phyloP scores from a whole-genome alignment of 2,329 filamentous ascomycete species.

The Sporothrix mexicana region DNA sequence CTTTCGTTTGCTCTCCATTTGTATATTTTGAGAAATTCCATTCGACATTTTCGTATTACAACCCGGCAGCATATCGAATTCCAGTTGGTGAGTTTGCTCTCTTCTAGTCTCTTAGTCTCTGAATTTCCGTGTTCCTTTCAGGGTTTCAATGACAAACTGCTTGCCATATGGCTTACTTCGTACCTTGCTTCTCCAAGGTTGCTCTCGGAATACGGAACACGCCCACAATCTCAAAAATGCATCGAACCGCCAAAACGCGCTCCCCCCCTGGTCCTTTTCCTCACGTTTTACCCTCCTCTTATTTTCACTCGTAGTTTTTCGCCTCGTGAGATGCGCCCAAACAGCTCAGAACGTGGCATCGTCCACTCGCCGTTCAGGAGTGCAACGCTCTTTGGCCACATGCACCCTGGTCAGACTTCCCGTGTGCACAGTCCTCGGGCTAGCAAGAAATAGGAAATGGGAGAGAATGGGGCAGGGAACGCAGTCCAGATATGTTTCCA shows the following conservation, averaged over 20 bases:
- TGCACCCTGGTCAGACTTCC: constrained; percentile 25
- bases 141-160: no score
- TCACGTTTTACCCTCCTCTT: neutral
- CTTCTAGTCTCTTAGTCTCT: no score
- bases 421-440: constrained; percentile 31
- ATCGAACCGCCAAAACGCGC: constrained; percentile 6
- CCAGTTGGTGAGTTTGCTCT: neutral
- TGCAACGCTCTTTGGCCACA: constrained; percentile 17
- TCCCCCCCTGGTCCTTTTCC: neutral
- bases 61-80: neutral
- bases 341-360: neutral
- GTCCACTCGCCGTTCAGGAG: constrained; percentile 23
- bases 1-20: no score
- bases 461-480: neutral
- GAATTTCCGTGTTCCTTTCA: neutral
- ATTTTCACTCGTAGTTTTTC: neutral
- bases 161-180: neutral
- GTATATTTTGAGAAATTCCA: no score
- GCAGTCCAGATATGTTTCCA: no score
- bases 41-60: no score
- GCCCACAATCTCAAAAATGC: constrained; percentile 16
- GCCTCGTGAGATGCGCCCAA: constrained; percentile 21
- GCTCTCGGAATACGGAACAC: constrained; percentile 28
- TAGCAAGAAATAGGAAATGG: neutral
- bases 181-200: constrained; percentile 11